Conservation (phyloP, 2,329 filamentous ascomycete genomes). For the Pseudonectria foliicola region DNA sequence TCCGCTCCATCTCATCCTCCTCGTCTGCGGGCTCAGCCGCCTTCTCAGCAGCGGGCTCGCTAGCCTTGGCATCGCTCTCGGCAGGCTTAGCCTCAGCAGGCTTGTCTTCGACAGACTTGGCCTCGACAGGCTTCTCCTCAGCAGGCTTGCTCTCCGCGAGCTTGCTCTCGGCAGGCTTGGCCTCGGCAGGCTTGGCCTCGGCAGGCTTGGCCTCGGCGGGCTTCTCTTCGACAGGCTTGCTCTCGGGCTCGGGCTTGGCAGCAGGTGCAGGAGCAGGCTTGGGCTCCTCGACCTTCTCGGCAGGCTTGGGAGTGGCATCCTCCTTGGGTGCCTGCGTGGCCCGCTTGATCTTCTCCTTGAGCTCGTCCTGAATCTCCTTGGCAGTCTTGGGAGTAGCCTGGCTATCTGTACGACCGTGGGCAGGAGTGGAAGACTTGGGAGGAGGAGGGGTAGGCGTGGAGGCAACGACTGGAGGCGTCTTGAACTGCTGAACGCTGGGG, state of each 20-base stretch:
- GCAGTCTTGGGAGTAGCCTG: constrained; percentile 60
- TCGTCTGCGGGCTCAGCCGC: constrained; percentile 22
- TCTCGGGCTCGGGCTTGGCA: background rate
- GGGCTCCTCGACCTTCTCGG: constrained; percentile 25
- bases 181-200: constrained; percentile 62
- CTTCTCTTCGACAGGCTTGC: constrained; percentile 73
- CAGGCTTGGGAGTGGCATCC: constrained; percentile 24
- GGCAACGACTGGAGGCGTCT: constrained; percentile 63
- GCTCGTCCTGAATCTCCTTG: constrained; percentile 77
- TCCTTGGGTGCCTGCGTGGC: constrained; percentile 36
- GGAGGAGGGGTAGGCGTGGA: constrained; percentile 68
- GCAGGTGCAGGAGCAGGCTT: too few species aligned
- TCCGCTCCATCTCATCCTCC: constrained; percentile 52
- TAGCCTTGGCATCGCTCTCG: constrained; percentile 20
- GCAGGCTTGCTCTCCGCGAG: constrained; percentile 26
- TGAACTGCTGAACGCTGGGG: constrained; percentile 47
- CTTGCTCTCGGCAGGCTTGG: constrained; percentile 22
- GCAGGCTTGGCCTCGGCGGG: constrained; percentile 75
- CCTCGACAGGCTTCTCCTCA: constrained; percentile 19
- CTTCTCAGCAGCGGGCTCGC: constrained; percentile 7
- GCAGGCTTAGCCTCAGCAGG: constrained; percentile 16
- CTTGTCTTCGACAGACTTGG: background rate
- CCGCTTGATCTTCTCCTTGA: constrained; percentile 69
- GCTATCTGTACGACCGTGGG: constrained; percentile 67
- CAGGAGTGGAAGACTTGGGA: constrained; percentile 62